Base-by-base conservation (phyloP, 2,329 filamentous ascomycete genomes). In the Sclerotinia spermophila region DNA sequence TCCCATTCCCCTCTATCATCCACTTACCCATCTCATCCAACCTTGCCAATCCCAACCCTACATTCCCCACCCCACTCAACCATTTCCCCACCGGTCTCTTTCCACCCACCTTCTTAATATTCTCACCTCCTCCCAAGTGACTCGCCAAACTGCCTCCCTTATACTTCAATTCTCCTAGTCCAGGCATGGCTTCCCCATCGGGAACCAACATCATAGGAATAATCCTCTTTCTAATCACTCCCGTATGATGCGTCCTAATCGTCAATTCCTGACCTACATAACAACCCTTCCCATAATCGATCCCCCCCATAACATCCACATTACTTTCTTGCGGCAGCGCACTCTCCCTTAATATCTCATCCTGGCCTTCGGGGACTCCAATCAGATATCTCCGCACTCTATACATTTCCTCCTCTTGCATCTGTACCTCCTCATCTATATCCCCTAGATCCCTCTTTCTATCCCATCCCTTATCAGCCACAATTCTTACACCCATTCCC, bases 231-330 rank as follows among this genome's bases (percentile, higher is more conserved):
- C 96, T 86, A 55, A 99, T 93, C 24, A 99, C 93, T 33, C 96
- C 96, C 19, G 92, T 94, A 81, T 99, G 96, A 79, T 94, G 91
- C 1, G 96, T 99, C 56, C 96, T 90, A 74, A 98, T 97, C 1
- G 96, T 98, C 74, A 99, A 86, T 81, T 99, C 96, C 82, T 99
- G 96, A 0, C 96, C 96, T 11, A 98, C 89, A 81, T 99, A 99
- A 82, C 96, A 99, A 11, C 96, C 96, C 83, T 99, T 99, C 78
- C 89, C 89, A 83, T 96, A 99, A 81, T 97, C 93, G 75, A 99
- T 90, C 38, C 89, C 96, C 62, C 87, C 86, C 86, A 92, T 92
- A 72, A 92, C 82, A 81, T 99, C 96, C 79, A 98, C 86, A 80
- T 97, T 97, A 78, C 86, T 90, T 81, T 98, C 95, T 80, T 94